Percentiles rank a stretch among this genome's conserved stretches.
Conservation (phyloP, 345 rosid species). For the Eucalyptus pauciflora region DNA sequence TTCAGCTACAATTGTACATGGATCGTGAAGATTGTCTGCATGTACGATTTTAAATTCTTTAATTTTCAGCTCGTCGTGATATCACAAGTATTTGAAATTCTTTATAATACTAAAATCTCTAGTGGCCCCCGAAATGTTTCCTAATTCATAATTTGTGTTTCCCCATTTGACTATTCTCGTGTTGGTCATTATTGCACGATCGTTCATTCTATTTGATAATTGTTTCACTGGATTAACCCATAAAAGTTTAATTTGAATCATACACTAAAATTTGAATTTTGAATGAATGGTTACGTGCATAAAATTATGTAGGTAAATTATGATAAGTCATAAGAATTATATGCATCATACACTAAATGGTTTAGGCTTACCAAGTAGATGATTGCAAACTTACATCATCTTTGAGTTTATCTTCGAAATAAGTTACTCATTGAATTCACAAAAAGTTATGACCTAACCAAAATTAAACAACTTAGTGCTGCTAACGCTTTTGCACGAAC, state of each 20-base stretch:
- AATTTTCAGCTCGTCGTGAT: not conserved
- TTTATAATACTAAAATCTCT: not conserved
- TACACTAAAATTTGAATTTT: not conserved
- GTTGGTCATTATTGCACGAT: not conserved
- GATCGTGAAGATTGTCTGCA: no score
- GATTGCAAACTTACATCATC: not conserved
- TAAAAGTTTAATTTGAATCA: not conserved
- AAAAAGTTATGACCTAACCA: not conserved
- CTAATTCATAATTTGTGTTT: not conserved
- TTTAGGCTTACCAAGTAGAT: not conserved
- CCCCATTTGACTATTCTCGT: not conserved
- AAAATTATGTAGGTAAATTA: not conserved
- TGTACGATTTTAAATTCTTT: no score
- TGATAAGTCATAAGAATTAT: not conserved
- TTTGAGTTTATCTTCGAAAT: not conserved
- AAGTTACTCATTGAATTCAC: not conserved
- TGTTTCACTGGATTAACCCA: not conserved
- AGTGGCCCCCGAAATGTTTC: not conserved
- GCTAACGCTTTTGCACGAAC: not conserved
- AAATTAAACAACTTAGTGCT: no score
- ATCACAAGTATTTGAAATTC: not conserved
- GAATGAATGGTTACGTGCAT: not conserved
- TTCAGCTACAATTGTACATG: not conserved
- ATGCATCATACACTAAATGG: not conserved
- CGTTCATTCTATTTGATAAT: not conserved